Evolutionary conservation across 306 rosid genomes (phyloP).

Genomic region (Sicyos baderoa): DNA sequence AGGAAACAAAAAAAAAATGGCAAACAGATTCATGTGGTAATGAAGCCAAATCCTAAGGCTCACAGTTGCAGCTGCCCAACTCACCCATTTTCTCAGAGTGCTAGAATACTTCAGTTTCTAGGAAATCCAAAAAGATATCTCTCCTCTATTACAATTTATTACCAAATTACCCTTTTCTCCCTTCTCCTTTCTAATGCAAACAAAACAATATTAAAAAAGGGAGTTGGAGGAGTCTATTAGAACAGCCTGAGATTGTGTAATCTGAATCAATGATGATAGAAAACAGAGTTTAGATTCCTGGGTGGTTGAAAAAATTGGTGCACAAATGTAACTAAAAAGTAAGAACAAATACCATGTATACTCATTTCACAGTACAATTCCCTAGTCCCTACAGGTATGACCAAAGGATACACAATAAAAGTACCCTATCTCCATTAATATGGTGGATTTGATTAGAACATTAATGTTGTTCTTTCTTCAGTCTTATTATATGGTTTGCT

Average conservation of each 20-base stretch:
- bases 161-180: neutral
- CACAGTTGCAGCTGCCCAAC: constrained; percentile 1
- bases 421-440: neutral
- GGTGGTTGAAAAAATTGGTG: neutral
- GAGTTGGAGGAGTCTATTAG: too few species aligned
- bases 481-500: neutral
- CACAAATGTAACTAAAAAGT: neutral
- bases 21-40: neutral
- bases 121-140: neutral
- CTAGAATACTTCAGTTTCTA: neutral
- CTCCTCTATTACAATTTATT: neutral
- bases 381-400: neutral
- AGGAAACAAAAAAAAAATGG: neutral
- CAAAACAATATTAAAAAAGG: neutral
- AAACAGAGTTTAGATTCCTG: neutral
- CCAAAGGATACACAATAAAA: neutral
- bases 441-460: neutral
- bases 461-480: neutral
- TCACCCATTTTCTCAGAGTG: neutral
- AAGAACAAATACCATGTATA: neutral
- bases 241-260: neutral
- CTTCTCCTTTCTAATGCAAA: neutral
- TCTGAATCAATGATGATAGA: neutral
- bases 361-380: neutral
- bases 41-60: constrained; percentile 12